These are phyloP conservation scores for Paecilomyces dactylethromorphus DNA, from an alignment of 2,329 filamentous ascomycete genomes.

Conservation along the genomic window DNA sequence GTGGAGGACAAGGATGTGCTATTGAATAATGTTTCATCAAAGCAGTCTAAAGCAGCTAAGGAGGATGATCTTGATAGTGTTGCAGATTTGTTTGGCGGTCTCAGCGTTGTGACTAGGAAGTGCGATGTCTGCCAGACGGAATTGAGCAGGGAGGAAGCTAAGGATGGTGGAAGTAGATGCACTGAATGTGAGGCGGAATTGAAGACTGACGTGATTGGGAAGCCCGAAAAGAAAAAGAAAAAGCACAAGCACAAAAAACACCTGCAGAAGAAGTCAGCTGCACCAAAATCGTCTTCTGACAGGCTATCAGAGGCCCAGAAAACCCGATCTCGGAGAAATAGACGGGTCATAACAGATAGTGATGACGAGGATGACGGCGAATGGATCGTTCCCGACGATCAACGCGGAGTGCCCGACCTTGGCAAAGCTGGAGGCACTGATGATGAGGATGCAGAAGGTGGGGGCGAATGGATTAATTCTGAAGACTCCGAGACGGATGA, in stretches of 20 bases:
- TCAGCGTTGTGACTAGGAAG: conserved; percentile 69
- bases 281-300: conserved; percentile 17
- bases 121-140: conserved; percentile 78
- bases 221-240: conserved; percentile 34
- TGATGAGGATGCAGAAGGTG: conserved; percentile 82
- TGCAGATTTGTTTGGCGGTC: conserved; percentile 76
- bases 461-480: conserved; percentile 69
- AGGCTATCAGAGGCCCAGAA: conserved; percentile 11
- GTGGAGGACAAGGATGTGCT: conserved; percentile 83
- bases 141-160: conserved; percentile 52
- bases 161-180: conserved; percentile 55
- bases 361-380: conserved; percentile 61
- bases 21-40: conserved; percentile 51
- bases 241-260: conserved; percentile 46
- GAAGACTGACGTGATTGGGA: conserved; percentile 45
- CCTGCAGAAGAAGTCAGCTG: conserved; percentile 27
- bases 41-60: conserved; percentile 44
- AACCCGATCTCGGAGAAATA: conserved; percentile 28
- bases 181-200: conserved; percentile 69
- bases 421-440: conserved; percentile 78
- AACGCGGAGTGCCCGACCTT: conserved; percentile 55
- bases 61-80: conserved; percentile 70
- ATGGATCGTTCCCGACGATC: conserved; percentile 69
- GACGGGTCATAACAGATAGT: conserved; percentile 45
- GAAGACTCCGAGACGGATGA: conserved; percentile 57